Percentiles rank a stretch among this genome's conserved stretches.
These are phyloP conservation scores for Conticribra weissflogii DNA, from an alignment of 108 stramenopile species.

Conservation along the genomic window DNA sequence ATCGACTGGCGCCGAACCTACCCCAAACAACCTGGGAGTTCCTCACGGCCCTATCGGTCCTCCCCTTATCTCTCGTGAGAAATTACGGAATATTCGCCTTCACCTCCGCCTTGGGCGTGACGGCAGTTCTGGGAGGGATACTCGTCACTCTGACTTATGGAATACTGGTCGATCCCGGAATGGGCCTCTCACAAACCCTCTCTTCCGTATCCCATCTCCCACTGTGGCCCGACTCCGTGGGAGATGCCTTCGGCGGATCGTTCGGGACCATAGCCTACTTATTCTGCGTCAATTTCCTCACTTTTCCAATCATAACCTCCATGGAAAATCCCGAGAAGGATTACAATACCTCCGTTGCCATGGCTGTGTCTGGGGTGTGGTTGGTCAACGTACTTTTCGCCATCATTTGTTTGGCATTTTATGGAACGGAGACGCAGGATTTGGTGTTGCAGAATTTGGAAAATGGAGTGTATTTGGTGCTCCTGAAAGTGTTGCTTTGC, in stretches of 20 bases:
- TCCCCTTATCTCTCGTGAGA: slow-evolving; percentile 45
- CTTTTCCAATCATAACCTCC: slow-evolving; percentile 51
- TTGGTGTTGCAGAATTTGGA: slow-evolving; percentile 51
- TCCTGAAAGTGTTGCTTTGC: slow-evolving; percentile 48
- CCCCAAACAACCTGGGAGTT: slow-evolving; percentile 39
- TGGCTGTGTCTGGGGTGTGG: slow-evolving; percentile 48
- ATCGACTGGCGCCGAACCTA: slow-evolving; percentile 25
- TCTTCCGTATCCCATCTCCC: slow-evolving; percentile 7
- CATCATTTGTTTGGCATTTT: slow-evolving; percentile 46
- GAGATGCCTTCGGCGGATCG: slow-evolving; percentile 47
- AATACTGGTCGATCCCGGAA: slow-evolving; percentile 47
- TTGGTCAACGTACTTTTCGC: slow-evolving; percentile 50
- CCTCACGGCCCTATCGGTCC: slow-evolving; percentile 25
- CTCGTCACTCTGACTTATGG: slow-evolving; percentile 46
- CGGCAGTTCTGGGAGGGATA: slow-evolving; percentile 51
- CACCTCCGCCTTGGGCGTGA: slow-evolving; percentile 51
- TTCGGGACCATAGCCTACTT: slow-evolving; percentile 55
- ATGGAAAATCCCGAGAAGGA: slow-evolving; percentile 42
- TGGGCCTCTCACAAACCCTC: slow-evolving; percentile 24
- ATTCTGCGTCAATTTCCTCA: slow-evolving; percentile 52
- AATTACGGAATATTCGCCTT: slow-evolving; percentile 57
- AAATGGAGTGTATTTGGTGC: slow-evolving; percentile 46
- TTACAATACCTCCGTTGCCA: slow-evolving; percentile 32
- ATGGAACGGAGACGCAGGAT: slow-evolving; percentile 46
- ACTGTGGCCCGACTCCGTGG: slow-evolving; percentile 47